A percentile compares a stretch with the other conserved stretches of the same genome.
phyloP scores from a whole-genome alignment of 495 filamentous ascomycete species.

The Melanomma pulvis-pyrius region DNA sequence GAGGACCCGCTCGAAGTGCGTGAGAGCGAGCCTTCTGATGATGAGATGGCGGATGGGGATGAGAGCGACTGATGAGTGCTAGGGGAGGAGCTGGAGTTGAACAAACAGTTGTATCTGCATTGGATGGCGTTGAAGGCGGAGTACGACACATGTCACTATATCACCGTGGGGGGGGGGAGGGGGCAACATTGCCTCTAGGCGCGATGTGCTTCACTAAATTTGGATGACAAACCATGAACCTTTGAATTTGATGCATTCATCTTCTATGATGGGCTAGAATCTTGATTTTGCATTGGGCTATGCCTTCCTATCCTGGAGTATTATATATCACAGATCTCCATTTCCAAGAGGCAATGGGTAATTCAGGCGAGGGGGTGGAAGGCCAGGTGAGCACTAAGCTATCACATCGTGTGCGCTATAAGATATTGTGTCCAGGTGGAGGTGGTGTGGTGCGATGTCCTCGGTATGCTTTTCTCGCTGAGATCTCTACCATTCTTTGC shows the following conservation, averaged over 20 bases:
- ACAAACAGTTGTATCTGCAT: conserved; percentile 8
- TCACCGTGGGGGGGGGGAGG: background rate
- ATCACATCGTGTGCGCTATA: background rate
- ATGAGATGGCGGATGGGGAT: conserved; percentile 45
- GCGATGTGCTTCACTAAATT: background rate
- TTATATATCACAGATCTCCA: too few species aligned
- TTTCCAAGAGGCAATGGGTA: too few species aligned
- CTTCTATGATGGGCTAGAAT: background rate
- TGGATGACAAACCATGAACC: too few species aligned
- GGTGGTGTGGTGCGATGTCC: background rate
- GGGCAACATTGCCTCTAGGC: background rate
- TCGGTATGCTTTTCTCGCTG: background rate
- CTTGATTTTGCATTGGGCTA: too few species aligned
- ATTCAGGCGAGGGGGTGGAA: too few species aligned
- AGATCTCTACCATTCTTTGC: background rate
- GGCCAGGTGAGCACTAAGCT: background rate
- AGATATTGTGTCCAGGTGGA: background rate
- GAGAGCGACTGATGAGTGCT: conserved; percentile 43
- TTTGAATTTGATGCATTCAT: background rate
- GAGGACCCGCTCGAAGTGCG: conserved; percentile 55
- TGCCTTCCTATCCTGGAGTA: too few species aligned
- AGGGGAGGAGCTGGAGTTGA: background rate
- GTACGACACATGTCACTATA: background rate
- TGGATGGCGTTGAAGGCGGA: conserved; percentile 24
- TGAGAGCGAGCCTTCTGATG: conserved; percentile 49